These are phyloP conservation scores for Pseudogymnoascus sp. DNA, from an alignment of 2,329 filamentous ascomycete species.

Conservation along the genomic window DNA sequence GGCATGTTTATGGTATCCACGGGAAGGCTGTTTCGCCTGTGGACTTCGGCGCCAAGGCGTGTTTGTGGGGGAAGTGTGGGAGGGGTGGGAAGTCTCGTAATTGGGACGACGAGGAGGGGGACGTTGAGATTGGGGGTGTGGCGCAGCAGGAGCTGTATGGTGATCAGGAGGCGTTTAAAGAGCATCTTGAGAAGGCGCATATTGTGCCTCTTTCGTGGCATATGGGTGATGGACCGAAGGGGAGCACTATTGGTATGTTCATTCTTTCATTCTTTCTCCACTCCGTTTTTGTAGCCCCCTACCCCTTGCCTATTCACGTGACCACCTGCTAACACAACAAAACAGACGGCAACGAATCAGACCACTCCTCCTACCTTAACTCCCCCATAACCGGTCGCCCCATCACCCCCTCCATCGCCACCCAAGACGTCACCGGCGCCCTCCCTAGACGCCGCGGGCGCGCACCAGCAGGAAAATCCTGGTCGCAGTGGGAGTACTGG, in stretches of 20 bases:
- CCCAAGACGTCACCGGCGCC: slow-evolving; percentile 43
- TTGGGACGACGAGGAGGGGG: slow-evolving; percentile 12
- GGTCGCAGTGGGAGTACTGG: background rate
- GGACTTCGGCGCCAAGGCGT: slow-evolving; percentile 10
- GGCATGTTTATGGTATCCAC: slow-evolving; percentile 48
- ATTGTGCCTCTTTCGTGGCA: slow-evolving; percentile 49
- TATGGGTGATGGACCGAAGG: slow-evolving; percentile 50
- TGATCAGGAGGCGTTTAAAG: slow-evolving; percentile 32
- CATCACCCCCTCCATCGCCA: slow-evolving; percentile 50
- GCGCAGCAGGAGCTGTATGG: slow-evolving; percentile 12
- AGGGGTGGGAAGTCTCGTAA: slow-evolving; percentile 10
- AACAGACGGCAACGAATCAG: slow-evolving; percentile 13
- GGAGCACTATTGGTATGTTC: slow-evolving; percentile 27
- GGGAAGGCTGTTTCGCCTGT: slow-evolving; percentile 13
- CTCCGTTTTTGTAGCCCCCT: background rate
- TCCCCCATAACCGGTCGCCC: slow-evolving; percentile 44
- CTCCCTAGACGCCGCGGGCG: background rate
- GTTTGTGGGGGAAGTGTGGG: slow-evolving; percentile 37
- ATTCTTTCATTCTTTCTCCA: background rate
- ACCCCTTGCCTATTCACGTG: background rate
- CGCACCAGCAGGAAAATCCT: background rate
- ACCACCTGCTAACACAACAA: slow-evolving; percentile 10
- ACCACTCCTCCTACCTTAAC: slow-evolving; percentile 8
- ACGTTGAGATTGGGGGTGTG: slow-evolving; percentile 14
- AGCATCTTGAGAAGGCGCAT: slow-evolving; percentile 49